Conservation (phyloP, 2,329 filamentous ascomycete species). For the Karstenula rhodostoma region DNA sequence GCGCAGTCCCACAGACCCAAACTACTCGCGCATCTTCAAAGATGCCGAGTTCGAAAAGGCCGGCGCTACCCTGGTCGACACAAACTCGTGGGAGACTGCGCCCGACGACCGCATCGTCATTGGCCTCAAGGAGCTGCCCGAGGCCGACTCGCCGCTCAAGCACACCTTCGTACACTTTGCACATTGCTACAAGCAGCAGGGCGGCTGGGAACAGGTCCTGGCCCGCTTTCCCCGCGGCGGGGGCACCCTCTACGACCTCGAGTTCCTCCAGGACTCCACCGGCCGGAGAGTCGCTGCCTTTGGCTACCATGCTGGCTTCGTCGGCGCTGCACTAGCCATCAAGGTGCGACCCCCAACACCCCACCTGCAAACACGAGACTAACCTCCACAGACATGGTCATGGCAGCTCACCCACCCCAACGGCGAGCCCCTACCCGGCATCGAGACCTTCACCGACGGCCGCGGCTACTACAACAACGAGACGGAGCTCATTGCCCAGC, state of each 20-base stretch:
- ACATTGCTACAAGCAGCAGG: slow-evolving; percentile 55
- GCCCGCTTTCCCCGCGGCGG: slow-evolving; percentile 78
- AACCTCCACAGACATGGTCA: slow-evolving; percentile 72
- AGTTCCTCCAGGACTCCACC: slow-evolving; percentile 79
- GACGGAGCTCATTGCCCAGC: slow-evolving; percentile 73
- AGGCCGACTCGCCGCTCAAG: slow-evolving; percentile 48
- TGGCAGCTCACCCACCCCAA: slow-evolving; percentile 78
- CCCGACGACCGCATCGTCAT: slow-evolving; percentile 52
- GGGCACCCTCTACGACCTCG: slow-evolving; percentile 82
- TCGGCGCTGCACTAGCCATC: slow-evolving; percentile 57
- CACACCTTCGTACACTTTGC: slow-evolving; percentile 54
- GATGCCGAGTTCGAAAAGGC: slow-evolving; percentile 51
- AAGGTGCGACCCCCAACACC: slow-evolving; percentile 34
- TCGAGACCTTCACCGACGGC: slow-evolving; percentile 61
- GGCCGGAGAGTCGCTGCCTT: slow-evolving; percentile 78
- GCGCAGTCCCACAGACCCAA: slow-evolving; percentile 48
- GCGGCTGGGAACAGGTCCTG: slow-evolving; percentile 77
- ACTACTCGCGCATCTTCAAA: slow-evolving; percentile 52
- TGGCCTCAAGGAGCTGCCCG: slow-evolving; percentile 53
- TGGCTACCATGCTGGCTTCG: slow-evolving; percentile 60
- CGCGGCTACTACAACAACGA: slow-evolving; percentile 75
- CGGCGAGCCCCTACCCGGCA: slow-evolving; percentile 70
- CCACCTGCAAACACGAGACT: background rate
- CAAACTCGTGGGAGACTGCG: slow-evolving; percentile 49
- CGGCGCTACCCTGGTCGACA: slow-evolving; percentile 49